Evolutionary conservation across 331 rosid species (phyloP).

Genomic region (Pyracantha coccinea): DNA sequence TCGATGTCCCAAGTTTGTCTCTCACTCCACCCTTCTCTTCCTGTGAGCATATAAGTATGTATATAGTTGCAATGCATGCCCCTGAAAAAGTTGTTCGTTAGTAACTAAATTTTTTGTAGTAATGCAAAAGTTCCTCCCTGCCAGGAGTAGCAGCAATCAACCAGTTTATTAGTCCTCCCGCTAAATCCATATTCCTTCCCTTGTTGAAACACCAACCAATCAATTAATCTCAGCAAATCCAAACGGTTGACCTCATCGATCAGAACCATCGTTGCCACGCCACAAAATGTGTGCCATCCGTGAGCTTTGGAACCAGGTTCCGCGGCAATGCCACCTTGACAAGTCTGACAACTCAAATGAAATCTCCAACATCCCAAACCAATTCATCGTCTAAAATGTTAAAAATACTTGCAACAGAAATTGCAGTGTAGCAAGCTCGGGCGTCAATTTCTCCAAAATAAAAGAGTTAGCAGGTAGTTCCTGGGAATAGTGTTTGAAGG

Average conservation of each 20-base stretch:
- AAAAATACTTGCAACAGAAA: constrained; percentile 61
- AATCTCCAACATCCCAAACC: constrained; percentile 65
- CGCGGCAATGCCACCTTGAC: constrained; percentile 91
- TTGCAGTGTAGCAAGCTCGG: background rate
- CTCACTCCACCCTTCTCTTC: background rate
- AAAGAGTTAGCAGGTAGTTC: no score
- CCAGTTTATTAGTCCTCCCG: constrained; percentile 92
- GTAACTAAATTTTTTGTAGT: constrained; percentile 26
- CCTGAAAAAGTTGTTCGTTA: background rate
- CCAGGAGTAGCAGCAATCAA: constrained; percentile 96
- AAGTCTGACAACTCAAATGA: constrained; percentile 88
- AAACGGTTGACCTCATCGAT: constrained; percentile 70
- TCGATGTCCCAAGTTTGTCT: background rate
- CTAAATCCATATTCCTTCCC: constrained; percentile 82
- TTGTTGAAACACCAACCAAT: constrained; percentile 85
- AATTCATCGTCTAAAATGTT: constrained; percentile 75
- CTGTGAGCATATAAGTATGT: background rate
- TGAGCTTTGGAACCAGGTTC: constrained; percentile 82
- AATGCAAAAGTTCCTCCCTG: constrained; percentile 81
- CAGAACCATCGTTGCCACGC: constrained; percentile 83
- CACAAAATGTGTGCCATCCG: constrained; percentile 94
- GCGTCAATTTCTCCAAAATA: background rate
- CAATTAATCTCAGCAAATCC: constrained; percentile 62
- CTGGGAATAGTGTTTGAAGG: no score
- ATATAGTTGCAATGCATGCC: background rate